Percentiles rank a stretch among this genome's conserved stretches.
Evolutionary conservation across 129 eudicot species (phyloP).

Genomic region (Erigeron canadensis): DNA sequence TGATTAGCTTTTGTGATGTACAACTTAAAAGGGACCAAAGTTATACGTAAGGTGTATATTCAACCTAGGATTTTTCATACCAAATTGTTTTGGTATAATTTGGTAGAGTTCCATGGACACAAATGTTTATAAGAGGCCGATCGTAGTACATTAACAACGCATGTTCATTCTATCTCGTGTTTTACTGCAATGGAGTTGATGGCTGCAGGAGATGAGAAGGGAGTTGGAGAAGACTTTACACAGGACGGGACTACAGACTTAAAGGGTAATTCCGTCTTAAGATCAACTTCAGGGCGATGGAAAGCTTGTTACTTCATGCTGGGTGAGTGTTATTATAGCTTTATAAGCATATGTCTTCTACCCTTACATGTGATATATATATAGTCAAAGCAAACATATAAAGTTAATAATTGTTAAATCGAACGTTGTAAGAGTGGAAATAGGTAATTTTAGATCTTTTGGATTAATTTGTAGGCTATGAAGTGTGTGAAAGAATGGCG

Average conservation of each 20-base stretch:
- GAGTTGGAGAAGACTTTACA: constrained; percentile 18
- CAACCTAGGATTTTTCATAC: constrained; percentile 15
- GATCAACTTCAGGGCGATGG: constrained; percentile 26
- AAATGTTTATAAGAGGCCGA: constrained; percentile 4
- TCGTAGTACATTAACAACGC: neutral
- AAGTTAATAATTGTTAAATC: neutral
- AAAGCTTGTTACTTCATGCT: constrained; percentile 29
- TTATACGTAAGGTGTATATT: constrained; percentile 19
- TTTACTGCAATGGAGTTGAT: constrained; percentile 1
- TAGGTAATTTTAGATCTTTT: neutral
- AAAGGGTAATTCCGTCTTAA: constrained; percentile 21
- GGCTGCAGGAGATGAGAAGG: constrained; percentile 1
- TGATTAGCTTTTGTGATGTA: constrained; percentile 10
- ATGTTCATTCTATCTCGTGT: neutral
- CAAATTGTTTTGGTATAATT: constrained; percentile 26
- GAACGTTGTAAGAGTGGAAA: neutral
- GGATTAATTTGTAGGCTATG: neutral
- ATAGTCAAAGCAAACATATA: neutral
- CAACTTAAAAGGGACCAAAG: constrained; percentile 13
- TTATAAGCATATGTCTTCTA: no score
- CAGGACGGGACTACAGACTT: constrained; percentile 22
- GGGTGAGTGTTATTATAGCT: constrained; percentile 10
- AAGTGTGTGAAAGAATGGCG: constrained; percentile 11
- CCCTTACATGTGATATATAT: no score
- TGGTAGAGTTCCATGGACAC: constrained; percentile 12